A percentile compares a stretch with the other conserved stretches of the same genome.
phyloP scores from a whole-genome alignment of 108 stramenopile species.

The Pseudonitzschia multiseries region DNA sequence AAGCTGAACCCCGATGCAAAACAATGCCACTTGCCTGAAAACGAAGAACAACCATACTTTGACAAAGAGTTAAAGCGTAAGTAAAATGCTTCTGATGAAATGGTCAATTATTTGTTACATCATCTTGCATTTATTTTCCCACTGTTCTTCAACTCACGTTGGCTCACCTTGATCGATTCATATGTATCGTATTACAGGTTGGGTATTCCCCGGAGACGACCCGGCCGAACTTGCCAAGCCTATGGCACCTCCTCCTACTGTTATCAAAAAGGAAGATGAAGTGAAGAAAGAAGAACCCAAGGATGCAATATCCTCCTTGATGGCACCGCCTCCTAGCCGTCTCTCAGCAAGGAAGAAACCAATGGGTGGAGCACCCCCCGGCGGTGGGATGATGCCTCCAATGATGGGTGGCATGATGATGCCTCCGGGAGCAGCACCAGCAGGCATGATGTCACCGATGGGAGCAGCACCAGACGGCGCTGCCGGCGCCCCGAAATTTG shows the following conservation, averaged over 20 bases:
- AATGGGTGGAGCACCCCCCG: background rate
- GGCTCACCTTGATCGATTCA: background rate
- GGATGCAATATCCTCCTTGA: constrained; percentile 88
- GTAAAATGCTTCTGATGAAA: background rate
- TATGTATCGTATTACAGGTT: constrained; percentile 12
- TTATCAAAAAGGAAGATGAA: constrained; percentile 18
- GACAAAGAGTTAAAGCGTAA: constrained; percentile 46
- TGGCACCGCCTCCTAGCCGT: constrained; percentile 77
- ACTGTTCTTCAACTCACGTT: background rate
- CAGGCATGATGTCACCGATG: constrained; percentile 20
- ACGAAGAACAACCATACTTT: constrained; percentile 80
- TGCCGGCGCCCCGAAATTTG: constrained; percentile 5
- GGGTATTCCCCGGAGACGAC: constrained; percentile 86
- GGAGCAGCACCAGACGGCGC: background rate
- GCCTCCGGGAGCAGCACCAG: constrained; percentile 6
- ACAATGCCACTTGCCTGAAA: constrained; percentile 58
- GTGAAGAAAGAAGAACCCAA: constrained; percentile 31
- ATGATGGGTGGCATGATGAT: constrained; percentile 8
- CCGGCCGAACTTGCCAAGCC: constrained; percentile 70
- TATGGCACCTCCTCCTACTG: constrained; percentile 78
- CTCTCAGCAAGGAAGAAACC: constrained; percentile 19
- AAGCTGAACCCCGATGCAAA: constrained; percentile 78
- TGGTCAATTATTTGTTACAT: background rate
- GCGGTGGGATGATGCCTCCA: constrained; percentile 6
- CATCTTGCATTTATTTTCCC: background rate